Evolutionary conservation across 257 asterid species (phyloP), one percentile per base, ranked within the genome.

Genomic region (Rubia yunnanensis): DNA sequence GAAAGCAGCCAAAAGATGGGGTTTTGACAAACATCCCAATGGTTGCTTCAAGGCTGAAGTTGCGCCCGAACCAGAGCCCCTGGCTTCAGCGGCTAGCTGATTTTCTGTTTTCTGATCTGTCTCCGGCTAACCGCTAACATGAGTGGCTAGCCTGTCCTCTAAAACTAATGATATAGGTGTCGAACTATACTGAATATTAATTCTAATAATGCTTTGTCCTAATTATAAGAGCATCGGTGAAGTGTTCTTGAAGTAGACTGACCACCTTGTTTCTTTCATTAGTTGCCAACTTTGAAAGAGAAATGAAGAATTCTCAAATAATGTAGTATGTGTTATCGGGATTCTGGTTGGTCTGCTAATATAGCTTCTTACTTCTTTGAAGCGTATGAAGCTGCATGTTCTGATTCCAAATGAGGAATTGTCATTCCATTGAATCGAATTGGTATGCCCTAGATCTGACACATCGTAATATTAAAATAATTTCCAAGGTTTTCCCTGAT

Each of bases 1-100:
- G 30, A 92, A 83, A 73, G 76, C 83, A 55, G 88, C 91, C 5
- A 84, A 83, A 73, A 41, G 83, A 17, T 89, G 97, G 99, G 91
- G 94, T 59, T 65, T 83, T 11, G 95, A 87, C 44, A 78, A 85
- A 68, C 74, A 70, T 32, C 81, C 67, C 27, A 67, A 70, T 13
- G 80, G 74, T 59, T 68, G 68, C 41, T 73, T 71, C n/a, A 85
- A 79, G 26, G 84, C 94, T 5, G 96, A 86, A 76, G 87, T 85
- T 75, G 82, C 80, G 30, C 82, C 91, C 8, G 84, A 82, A 62
- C 86, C 86, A 0, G 86, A 78, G 55, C 38, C 70, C 52, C 77
- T 78, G 48, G 75, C 80, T 64, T 68, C 87, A 22, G 84, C 86
- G 7, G 86, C 81, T 59, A 73, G 68, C 64, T 75, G 76, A 68